These are phyloP conservation scores for Eucalyptus marginata DNA, from an alignment of 345 rosid genomes.

Conservation along the genomic window DNA sequence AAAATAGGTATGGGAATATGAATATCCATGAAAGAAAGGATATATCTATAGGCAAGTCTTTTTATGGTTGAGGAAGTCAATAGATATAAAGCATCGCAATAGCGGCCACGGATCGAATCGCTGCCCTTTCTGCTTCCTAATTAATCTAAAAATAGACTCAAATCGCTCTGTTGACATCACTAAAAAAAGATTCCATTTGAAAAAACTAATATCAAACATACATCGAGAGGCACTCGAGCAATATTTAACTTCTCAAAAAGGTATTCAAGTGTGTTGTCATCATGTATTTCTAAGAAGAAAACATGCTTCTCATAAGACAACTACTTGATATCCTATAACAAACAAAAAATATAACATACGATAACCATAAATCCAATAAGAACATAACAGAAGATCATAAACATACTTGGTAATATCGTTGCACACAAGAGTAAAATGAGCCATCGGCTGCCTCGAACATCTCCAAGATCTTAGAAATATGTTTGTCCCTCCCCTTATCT, in stretches of 20 bases:
- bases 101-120: conserved; percentile 23
- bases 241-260: conserved; percentile 32
- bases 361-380: background rate
- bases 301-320: conserved; percentile 21
- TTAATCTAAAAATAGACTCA: conserved; percentile 20
- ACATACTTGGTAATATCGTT: background rate
- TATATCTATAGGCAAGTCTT: conserved; percentile 15
- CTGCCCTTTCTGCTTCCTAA: conserved; percentile 1
- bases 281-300: conserved; percentile 34
- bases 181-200: background rate
- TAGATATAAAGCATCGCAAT: conserved; percentile 37
- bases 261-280: conserved; percentile 39
- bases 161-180: background rate
- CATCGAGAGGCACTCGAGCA: conserved; percentile 21
- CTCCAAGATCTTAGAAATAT: background rate
- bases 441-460: background rate
- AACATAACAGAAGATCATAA: background rate
- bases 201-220: background rate
- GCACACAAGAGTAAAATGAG: background rate
- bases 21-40: background rate
- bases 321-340: conserved; percentile 26
- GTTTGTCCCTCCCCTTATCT: background rate
- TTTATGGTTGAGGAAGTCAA: conserved; percentile 33
- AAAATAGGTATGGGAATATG: background rate
- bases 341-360: background rate